A percentile compares a stretch with the other conserved stretches of the same genome.
Conservation (phyloP, 2,329 filamentous ascomycete genomes). For the Pseudocercospora fijiensis region DNA sequence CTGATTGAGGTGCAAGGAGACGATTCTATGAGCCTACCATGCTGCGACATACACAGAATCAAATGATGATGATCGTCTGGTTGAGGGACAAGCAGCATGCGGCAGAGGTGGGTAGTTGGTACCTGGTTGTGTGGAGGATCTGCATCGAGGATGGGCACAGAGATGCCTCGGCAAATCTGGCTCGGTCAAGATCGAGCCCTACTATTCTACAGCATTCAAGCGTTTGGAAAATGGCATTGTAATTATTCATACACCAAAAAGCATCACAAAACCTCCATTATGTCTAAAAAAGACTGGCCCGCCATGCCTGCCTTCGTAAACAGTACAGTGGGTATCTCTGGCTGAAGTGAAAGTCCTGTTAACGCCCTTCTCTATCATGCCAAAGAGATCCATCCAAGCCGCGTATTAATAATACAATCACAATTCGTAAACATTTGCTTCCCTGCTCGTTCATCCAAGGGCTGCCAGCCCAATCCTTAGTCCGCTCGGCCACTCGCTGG, state of each 20-base stretch:
- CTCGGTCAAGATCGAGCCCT: too few species aligned
- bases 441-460: neutral
- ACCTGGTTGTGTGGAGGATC: neutral
- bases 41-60: neutral
- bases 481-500: neutral
- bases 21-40: neutral
- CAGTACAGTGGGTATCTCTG: conserved; percentile 9
- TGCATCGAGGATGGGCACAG: neutral
- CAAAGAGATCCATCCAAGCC: neutral
- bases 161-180: conserved; percentile 1
- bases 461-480: neutral
- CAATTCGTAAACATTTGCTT: neutral
- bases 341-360: conserved; percentile 8
- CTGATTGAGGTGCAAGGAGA: neutral
- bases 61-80: neutral
- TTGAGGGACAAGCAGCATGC: neutral
- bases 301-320: conserved; percentile 2
- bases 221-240: neutral
- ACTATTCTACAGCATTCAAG: too few species aligned
- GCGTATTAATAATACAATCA: conserved; percentile 1
- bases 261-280: neutral
- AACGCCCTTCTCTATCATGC: neutral
- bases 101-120: neutral
- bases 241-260: neutral
- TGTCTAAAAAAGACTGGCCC: neutral